Conservation (phyloP, 1,284 basidiomycete genomes). For the Ustilago trichophora region DNA sequence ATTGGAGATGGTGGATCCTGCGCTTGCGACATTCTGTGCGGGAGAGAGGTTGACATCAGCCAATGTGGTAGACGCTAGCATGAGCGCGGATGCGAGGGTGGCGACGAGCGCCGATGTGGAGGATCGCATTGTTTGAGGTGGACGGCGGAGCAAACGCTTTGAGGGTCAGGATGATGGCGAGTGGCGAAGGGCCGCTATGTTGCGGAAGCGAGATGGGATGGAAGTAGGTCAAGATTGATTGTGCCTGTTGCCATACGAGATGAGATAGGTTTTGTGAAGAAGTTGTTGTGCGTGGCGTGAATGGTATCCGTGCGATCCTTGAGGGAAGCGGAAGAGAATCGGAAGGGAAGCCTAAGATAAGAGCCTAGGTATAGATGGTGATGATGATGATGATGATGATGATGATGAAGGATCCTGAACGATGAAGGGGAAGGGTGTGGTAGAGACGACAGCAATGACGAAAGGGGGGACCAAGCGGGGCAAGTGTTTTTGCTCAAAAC, state of each 20-base stretch:
- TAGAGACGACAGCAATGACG: not conserved
- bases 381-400: not conserved
- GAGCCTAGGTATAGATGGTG: not conserved
- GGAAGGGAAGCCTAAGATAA: not conserved
- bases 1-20: slow-evolving; percentile 38
- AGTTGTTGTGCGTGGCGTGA: too few species aligned
- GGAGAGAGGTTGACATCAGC: slow-evolving; percentile 34
- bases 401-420: not conserved
- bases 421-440: too few species aligned
- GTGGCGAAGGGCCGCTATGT: too few species aligned
- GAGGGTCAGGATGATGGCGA: too few species aligned
- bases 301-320: too few species aligned
- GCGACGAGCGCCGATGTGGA: slow-evolving; percentile 31
- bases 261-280: too few species aligned
- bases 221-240: too few species aligned
- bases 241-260: too few species aligned
- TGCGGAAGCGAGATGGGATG: not conserved
- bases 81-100: slow-evolving; percentile 24
- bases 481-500: not conserved
- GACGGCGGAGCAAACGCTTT: too few species aligned
- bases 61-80: slow-evolving; percentile 1
- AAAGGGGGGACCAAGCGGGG: too few species aligned
- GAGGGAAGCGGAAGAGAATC: not conserved
- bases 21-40: slow-evolving; percentile 10
- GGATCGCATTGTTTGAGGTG: slow-evolving; percentile 14